Evolutionary conservation across 73 alveolate genomes (phyloP).

Genomic region (Uronychia setigera): DNA sequence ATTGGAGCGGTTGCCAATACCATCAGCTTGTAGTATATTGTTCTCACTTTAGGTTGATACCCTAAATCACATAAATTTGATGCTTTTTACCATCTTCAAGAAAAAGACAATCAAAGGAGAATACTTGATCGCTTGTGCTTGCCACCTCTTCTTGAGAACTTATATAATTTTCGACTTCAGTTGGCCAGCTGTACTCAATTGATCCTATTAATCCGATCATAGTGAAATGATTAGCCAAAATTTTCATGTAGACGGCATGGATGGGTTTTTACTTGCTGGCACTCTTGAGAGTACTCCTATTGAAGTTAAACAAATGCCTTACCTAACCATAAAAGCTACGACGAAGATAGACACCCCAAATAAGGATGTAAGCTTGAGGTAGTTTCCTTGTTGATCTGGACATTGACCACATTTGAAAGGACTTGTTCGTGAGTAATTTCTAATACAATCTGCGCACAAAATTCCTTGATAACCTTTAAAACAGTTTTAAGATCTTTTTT

Average conservation of each 20-base stretch:
- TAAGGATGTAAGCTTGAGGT: not conserved
- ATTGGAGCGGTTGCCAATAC: slow-evolving; percentile 6
- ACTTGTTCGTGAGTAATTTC: not conserved
- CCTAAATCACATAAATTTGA: not conserved
- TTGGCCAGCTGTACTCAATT: slow-evolving; percentile 54
- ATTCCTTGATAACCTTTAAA: not conserved
- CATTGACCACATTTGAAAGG: not conserved
- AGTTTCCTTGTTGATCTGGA: not conserved
- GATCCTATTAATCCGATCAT: slow-evolving; percentile 36
- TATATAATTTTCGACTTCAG: not conserved
- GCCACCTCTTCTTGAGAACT: slow-evolving; percentile 12
- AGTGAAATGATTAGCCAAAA: slow-evolving; percentile 53
- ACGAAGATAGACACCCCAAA: slow-evolving; percentile 1
- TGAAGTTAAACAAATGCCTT: not conserved
- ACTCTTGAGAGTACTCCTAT: slow-evolving; percentile 31
- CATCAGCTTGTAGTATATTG: slow-evolving; percentile 16
- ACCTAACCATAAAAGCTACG: too few species aligned
- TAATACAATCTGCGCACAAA: not conserved
- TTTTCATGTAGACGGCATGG: slow-evolving; percentile 49
- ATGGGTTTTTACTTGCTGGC: slow-evolving; percentile 49
- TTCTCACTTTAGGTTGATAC: slow-evolving; percentile 15
- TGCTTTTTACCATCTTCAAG: slow-evolving; percentile 4
- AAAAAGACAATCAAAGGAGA: slow-evolving; percentile 63
- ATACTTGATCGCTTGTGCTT: slow-evolving; percentile 31
- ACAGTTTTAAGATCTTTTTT: not conserved